Base-by-base conservation (phyloP, 1,139 yeast genomes). In the Kodamaea anthophila region DNA sequence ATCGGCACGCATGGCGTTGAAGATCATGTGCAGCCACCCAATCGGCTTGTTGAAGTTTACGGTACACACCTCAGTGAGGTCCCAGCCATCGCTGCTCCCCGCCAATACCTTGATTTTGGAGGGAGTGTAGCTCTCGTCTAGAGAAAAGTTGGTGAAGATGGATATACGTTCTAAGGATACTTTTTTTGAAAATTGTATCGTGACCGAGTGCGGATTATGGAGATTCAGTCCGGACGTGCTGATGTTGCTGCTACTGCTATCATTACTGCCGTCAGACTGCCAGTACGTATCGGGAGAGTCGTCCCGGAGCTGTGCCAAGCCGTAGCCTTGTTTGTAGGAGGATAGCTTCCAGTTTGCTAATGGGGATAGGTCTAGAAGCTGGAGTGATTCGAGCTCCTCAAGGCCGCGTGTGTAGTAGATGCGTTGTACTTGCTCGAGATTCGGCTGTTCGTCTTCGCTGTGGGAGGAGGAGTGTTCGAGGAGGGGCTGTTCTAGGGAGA, bases 61-160 rank as follows among this genome's bases (percentile, higher is more conserved):
- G 0, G 75, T 66, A 23, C 80, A 71, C 22, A 88, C 94, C 42
- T 81, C 85, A 25, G 76, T 70, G 34, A 87, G 62, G 51, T 88
- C 96, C 61, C 87, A 85, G 12, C 81, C 79, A 39, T 65, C 70
- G 3, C 94, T 88, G 15, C 82, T 77, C 0, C 99, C 99, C 0
- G 94, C 88, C 49, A 74, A 60, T 2, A 91, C 65, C 18, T 69
- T 62, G 22, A 93, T 70, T 37, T 71, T 69, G 14, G 80, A 73
- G 0, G 99, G 98, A 0, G 98, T 87, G 46, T 93, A 93, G 14
- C 95, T 83, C 52, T 93, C 98, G 52, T 93, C 98, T 4, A 72
- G 53, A 4, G 63, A 53, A 52, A 68, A 72, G 51, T 81, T 77
- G 26, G 79, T 64, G 64, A 80, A 93, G 11, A 93, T 51, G 1